Evolutionary conservation across 2,329 filamentous ascomycete genomes (phyloP).

Genomic region (Cytospora schulzeri): DNA sequence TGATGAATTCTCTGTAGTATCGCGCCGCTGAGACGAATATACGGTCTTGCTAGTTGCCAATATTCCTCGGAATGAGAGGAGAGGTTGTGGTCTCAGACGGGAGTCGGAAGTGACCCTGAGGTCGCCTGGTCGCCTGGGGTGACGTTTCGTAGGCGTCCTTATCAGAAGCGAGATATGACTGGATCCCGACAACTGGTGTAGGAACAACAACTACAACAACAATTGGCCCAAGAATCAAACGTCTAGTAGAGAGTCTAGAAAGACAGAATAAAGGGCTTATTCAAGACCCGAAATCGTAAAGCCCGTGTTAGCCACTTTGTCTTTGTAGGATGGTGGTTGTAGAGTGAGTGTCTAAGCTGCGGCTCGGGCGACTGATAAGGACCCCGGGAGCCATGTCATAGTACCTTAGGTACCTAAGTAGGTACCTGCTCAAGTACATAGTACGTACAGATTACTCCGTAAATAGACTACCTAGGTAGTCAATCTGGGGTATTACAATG

Average conservation of each 20-base stretch:
- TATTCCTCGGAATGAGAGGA: slow-evolving; percentile 1
- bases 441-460: no score
- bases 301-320: slow-evolving; percentile 11
- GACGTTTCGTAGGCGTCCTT: slow-evolving; percentile 19
- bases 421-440: no score
- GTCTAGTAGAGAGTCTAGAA: background rate
- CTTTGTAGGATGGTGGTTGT: slow-evolving; percentile 4
- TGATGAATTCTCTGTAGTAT: slow-evolving; percentile 19
- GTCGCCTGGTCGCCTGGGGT: slow-evolving; percentile 1
- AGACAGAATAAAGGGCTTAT: slow-evolving; percentile 7
- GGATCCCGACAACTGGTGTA: slow-evolving; percentile 2
- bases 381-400: background rate
- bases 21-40: background rate
- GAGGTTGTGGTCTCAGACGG: slow-evolving; percentile 6
- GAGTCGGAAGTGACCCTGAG: slow-evolving; percentile 13
- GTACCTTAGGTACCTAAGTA: no score
- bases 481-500: background rate
- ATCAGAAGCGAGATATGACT: slow-evolving; percentile 20
- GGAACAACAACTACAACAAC: background rate
- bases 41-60: background rate
- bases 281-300: slow-evolving; percentile 22
- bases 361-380: background rate
- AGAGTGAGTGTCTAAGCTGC: background rate
- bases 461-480: no score
- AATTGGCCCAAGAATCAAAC: background rate